A percentile compares a stretch with the other conserved stretches of the same genome.
Conservation (phyloP, 2,329 filamentous ascomycete species). For the Grosmannia penicillata region DNA sequence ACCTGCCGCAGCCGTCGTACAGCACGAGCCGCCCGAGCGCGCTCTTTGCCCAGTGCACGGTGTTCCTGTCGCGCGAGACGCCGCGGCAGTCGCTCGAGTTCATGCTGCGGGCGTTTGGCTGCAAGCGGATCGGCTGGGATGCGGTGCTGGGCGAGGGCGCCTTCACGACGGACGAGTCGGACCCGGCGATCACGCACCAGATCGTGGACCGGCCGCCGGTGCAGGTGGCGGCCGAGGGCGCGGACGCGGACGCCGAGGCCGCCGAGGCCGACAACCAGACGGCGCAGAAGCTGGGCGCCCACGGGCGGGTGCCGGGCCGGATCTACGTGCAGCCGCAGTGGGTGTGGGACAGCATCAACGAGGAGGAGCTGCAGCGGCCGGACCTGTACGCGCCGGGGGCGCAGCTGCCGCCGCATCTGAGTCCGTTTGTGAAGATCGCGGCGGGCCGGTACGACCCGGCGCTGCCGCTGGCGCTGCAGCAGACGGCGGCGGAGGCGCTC, state of each 20-base stretch:
- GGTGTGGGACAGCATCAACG: conserved; percentile 96
- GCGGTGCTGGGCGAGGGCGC: conserved; percentile 78
- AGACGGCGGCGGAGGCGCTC: conserved; percentile 73
- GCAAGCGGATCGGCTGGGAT: conserved; percentile 93
- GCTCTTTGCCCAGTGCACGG: conserved; percentile 79
- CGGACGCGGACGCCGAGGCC: conserved; percentile 22
- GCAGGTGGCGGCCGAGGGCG: conserved; percentile 38
- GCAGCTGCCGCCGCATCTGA: conserved; percentile 82
- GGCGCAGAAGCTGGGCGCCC: conserved; percentile 39
- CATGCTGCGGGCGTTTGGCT: conserved; percentile 83
- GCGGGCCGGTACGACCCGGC: conserved; percentile 88
- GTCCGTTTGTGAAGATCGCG: conserved; percentile 81
- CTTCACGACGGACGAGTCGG: conserved; percentile 78
- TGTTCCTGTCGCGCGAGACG: conserved; percentile 89
- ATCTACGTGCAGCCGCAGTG: conserved; percentile 95
- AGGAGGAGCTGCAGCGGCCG: conserved; percentile 71
- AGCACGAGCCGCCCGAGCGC: conserved; percentile 51
- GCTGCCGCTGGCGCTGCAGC: conserved; percentile 69
- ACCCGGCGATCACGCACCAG: conserved; percentile 87
- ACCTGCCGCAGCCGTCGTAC: conserved; percentile 63
- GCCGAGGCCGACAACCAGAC: conserved; percentile 49
- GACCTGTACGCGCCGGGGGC: conserved; percentile 85
- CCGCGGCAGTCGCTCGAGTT: conserved; percentile 86
- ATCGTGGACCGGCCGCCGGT: conserved; percentile 81
- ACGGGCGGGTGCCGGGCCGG: conserved; percentile 73